These are phyloP conservation scores for Suillus ampliporus DNA, from an alignment of 768 basidiomycete genomes.

Conservation along the genomic window DNA sequence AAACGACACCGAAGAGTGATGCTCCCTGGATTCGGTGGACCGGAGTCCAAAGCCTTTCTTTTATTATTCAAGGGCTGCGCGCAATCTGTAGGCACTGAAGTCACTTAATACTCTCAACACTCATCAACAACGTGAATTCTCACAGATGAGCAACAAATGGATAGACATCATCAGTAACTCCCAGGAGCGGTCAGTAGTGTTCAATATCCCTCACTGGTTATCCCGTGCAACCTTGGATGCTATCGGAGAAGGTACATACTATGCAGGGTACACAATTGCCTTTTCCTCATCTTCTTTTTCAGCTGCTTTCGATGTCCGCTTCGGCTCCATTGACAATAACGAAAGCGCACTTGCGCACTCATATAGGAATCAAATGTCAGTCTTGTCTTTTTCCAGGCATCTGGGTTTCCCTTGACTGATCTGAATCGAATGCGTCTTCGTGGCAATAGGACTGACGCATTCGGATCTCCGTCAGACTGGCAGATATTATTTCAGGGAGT, in stretches of 20 bases:
- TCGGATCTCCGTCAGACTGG: slow-evolving; percentile 14
- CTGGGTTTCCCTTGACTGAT: neutral
- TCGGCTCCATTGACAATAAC: slow-evolving; percentile 41
- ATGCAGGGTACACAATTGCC: neutral
- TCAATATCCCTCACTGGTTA: slow-evolving; percentile 35
- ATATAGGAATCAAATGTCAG: slow-evolving; percentile 13
- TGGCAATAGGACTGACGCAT: slow-evolving; percentile 12
- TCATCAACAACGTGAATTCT: neutral
- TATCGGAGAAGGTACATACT: slow-evolving; percentile 50
- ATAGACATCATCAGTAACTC: slow-evolving; percentile 22
- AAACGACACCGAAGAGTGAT: slow-evolving; percentile 59
- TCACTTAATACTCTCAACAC: neutral
- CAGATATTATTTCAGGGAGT: slow-evolving; percentile 39
- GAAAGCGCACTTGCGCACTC: slow-evolving; percentile 11
- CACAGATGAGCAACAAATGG: slow-evolving; percentile 32
- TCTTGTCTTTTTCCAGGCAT: neutral
- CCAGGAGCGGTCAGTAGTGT: slow-evolving; percentile 16
- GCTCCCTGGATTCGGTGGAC: slow-evolving; percentile 59
- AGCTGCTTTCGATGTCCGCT: slow-evolving; percentile 58
- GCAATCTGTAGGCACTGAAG: slow-evolving; percentile 23
- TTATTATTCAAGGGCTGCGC: slow-evolving; percentile 50
- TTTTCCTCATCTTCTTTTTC: neutral
- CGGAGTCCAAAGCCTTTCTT: slow-evolving; percentile 56
- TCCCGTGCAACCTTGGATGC: slow-evolving; percentile 56
- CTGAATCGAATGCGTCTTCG: neutral